These are phyloP conservation scores for Kregervanrija fluxuum DNA, from an alignment of 805 yeast genomes.

Conservation along the genomic window DNA sequence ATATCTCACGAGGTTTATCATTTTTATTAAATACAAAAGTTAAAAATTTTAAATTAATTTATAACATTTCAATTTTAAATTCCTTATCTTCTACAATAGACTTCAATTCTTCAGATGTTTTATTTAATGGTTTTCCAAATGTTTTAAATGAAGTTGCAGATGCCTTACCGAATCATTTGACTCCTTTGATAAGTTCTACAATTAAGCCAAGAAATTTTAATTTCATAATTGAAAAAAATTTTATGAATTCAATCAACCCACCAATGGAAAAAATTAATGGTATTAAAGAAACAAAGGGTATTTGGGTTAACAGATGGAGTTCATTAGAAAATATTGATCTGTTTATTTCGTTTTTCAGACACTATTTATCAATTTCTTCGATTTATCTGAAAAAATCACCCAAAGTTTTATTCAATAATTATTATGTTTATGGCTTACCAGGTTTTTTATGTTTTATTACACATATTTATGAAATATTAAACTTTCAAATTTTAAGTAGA, in stretches of 20 bases:
- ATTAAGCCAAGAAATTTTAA: constrained; percentile 18
- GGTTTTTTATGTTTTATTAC: constrained; percentile 39
- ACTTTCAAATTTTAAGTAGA: constrained; percentile 14
- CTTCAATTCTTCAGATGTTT: neutral
- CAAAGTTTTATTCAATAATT: constrained; percentile 5
- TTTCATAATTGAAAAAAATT: constrained; percentile 23
- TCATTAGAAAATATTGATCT: constrained; percentile 45
- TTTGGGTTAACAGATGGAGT: constrained; percentile 60
- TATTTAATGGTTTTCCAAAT: constrained; percentile 1
- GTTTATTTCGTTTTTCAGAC: constrained; percentile 55
- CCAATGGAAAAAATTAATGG: constrained; percentile 34
- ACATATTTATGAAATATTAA: constrained; percentile 37
- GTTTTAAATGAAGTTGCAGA: constrained; percentile 8
- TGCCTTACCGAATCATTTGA: constrained; percentile 20
- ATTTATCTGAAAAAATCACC: constrained; percentile 14
- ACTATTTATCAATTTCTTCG: constrained; percentile 36
- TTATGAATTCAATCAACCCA: constrained; percentile 32
- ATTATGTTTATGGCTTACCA: constrained; percentile 29
- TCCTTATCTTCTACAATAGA: constrained; percentile 9
- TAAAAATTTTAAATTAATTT: constrained; percentile 29
- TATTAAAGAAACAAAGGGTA: constrained; percentile 49
- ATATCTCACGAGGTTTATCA: constrained; percentile 48
- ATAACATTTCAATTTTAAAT: constrained; percentile 15
- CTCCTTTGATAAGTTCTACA: constrained; percentile 16
- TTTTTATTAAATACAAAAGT: constrained; percentile 53